Percentiles rank a stretch among this genome's conserved stretches.
Evolutionary conservation across 2,329 filamentous ascomycete genomes (phyloP).

Genomic region (Scedosporium apiospermum): DNA sequence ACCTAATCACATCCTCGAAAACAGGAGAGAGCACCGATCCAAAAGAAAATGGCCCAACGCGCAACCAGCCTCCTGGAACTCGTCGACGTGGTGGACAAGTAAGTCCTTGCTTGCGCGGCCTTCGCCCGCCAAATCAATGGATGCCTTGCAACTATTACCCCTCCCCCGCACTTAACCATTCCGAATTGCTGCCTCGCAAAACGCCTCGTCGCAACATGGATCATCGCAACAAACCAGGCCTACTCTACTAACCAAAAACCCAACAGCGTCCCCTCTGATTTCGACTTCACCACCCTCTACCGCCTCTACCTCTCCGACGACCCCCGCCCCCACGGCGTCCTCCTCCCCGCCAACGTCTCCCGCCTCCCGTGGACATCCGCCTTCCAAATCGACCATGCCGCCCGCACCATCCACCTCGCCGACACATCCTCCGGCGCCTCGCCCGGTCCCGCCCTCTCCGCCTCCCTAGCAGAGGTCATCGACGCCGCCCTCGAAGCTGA

Average conservation of each 20-base stretch:
- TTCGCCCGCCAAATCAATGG: no score
- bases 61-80: conserved; percentile 24
- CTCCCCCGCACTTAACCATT: conserved; percentile 1
- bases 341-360: conserved; percentile 33
- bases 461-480: conserved; percentile 28
- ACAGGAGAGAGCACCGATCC: neutral
- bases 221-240: neutral
- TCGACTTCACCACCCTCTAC: conserved; percentile 33
- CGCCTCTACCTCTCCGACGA: conserved; percentile 35
- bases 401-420: conserved; percentile 22
- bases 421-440: conserved; percentile 14
- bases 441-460: conserved; percentile 23
- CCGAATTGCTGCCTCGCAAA: neutral
- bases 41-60: conserved; percentile 3
- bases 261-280: conserved; percentile 36
- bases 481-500: conserved; percentile 17
- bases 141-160: conserved; percentile 9
- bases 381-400: conserved; percentile 24
- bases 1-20: no score
- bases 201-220: no score
- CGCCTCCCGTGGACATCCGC: conserved; percentile 36
- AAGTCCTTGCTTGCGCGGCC: conserved; percentile 12
- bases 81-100: conserved; percentile 33
- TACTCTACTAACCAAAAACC: neutral
- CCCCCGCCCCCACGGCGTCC: conserved; percentile 37